phyloP scores from a whole-genome alignment of 805 yeast genomes.

The Komagataella kurtzmanii region DNA sequence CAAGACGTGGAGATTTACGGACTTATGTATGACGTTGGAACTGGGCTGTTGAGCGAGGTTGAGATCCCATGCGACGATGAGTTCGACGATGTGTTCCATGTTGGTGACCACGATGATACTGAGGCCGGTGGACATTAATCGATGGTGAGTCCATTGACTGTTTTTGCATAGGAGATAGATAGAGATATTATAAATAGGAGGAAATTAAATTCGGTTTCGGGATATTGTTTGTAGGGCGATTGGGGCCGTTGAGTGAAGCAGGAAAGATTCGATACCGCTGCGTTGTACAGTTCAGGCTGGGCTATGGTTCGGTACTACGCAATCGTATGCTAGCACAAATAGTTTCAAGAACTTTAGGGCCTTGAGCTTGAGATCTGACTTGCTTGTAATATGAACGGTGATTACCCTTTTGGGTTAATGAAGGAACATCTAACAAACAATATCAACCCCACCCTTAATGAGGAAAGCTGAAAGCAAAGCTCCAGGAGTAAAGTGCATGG shows the following conservation, averaged over 20 bases:
- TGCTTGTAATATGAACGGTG: background rate
- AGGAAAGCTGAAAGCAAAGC: too few relatives aligned
- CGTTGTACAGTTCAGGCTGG: too few relatives aligned
- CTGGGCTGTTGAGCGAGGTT: constrained; percentile 42
- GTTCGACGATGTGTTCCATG: constrained; percentile 7
- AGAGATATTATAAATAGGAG: background rate
- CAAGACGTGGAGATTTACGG: constrained; percentile 72
- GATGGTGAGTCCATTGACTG: background rate
- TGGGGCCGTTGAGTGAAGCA: too few relatives aligned
- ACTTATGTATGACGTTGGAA: constrained; percentile 67
- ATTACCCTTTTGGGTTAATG: background rate
- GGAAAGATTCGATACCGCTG: too few relatives aligned
- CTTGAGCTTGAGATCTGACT: background rate
- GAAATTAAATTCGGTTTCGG: background rate
- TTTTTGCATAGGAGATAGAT: background rate
- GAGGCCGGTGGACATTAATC: background rate
- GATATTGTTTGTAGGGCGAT: too few relatives aligned
- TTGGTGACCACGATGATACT: constrained; percentile 8
- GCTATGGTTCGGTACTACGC: too few relatives aligned
- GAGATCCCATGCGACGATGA: constrained; percentile 12
- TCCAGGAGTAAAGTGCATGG: background rate
- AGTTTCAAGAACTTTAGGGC: background rate
- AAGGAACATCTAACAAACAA: background rate
- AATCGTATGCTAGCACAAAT: too few relatives aligned
- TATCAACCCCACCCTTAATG: too few relatives aligned